Evolutionary conservation across 768 basidiomycete species (phyloP).

Genomic region (Suillus subaureus): DNA sequence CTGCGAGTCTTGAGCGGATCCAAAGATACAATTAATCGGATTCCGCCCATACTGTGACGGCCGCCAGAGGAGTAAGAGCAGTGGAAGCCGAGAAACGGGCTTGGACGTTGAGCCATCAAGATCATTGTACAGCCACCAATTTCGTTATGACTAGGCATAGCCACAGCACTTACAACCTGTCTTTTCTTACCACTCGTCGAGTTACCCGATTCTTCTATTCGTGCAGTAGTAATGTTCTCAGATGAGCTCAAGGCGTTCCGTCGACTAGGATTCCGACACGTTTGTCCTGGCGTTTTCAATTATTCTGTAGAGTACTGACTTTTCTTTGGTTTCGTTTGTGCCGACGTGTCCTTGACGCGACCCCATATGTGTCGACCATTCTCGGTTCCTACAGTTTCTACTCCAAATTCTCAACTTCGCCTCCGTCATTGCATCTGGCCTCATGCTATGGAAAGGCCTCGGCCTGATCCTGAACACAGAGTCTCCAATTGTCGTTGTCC

Average conservation of each 20-base stretch:
- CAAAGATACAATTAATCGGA: too few species aligned
- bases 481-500: constrained; percentile 94
- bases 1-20: too few species aligned
- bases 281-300: constrained; percentile 31
- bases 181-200: neutral
- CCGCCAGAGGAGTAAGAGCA: too few species aligned
- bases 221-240: constrained; percentile 54
- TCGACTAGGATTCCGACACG: constrained; percentile 76
- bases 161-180: too few species aligned
- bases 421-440: constrained; percentile 83
- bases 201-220: neutral
- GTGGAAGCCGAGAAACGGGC: too few species aligned
- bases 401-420: constrained; percentile 92
- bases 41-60: too few species aligned
- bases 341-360: neutral
- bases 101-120: too few species aligned
- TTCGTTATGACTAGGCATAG: too few species aligned
- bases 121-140: too few species aligned
- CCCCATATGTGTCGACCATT: neutral
- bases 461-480: constrained; percentile 90
- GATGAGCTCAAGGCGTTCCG: constrained; percentile 76
- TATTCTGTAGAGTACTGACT: neutral
- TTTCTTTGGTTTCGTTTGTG: neutral
- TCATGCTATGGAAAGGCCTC: constrained; percentile 98
- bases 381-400: constrained; percentile 60